Conservation (phyloP, 768 basidiomycete species). For the Antrodiella citrinella region DNA sequence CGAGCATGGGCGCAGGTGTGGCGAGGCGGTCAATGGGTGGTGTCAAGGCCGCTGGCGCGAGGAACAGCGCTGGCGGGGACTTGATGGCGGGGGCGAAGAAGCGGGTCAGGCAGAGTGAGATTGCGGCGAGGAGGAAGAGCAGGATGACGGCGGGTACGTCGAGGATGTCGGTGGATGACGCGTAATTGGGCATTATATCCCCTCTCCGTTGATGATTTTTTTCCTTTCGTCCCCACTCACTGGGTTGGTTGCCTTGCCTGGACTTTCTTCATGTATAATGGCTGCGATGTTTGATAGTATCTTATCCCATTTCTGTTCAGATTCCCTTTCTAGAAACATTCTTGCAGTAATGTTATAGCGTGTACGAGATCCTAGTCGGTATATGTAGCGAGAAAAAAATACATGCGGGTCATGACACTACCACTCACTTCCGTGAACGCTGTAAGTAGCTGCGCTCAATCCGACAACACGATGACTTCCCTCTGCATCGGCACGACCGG, state of each 20-base stretch:
- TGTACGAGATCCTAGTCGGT: background rate
- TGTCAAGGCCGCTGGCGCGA: slow-evolving; percentile 18
- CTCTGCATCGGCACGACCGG: background rate
- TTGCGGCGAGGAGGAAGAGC: slow-evolving; percentile 48
- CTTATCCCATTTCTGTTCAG: too few relatives aligned
- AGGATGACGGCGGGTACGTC: slow-evolving; percentile 11
- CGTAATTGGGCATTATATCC: too few relatives aligned
- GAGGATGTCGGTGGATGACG: background rate
- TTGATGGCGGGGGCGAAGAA: slow-evolving; percentile 57
- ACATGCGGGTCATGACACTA: background rate
- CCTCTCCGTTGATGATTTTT: background rate
- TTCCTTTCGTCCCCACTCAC: background rate
- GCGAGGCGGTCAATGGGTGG: slow-evolving; percentile 25
- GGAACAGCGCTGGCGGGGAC: slow-evolving; percentile 18
- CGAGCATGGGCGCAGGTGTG: slow-evolving; percentile 34
- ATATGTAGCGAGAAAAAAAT: background rate
- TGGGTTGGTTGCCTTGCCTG: slow-evolving; percentile 1
- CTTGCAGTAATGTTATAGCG: background rate
- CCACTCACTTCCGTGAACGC: background rate
- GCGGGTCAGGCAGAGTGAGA: slow-evolving; percentile 70
- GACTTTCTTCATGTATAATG: too few relatives aligned
- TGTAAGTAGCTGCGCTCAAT: background rate
- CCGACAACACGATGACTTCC: background rate
- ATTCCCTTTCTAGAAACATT: too few relatives aligned
- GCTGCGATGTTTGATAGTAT: too few relatives aligned